These are phyloP conservation scores for Glonium stellatum DNA, from an alignment of 495 filamentous ascomycete genomes.

Conservation along the genomic window DNA sequence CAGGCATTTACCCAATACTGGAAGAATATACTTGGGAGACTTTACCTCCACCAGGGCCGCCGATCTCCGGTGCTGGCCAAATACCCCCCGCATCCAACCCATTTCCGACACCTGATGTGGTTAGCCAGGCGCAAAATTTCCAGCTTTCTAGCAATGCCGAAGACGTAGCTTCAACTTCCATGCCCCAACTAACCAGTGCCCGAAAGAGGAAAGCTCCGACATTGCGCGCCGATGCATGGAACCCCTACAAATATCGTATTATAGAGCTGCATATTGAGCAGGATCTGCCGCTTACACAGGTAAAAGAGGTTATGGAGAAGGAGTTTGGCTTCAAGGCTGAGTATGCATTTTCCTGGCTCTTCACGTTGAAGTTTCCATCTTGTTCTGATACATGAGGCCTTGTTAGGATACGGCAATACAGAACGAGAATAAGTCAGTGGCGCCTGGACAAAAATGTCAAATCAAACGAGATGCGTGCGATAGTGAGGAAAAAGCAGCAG, in stretches of 20 bases:
- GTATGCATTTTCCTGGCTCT: conserved; percentile 11
- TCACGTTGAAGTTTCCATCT: background rate
- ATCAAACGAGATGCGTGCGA: conserved; percentile 31
- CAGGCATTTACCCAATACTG: background rate
- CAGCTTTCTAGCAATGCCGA: conserved; percentile 3
- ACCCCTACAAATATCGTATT: conserved; percentile 25
- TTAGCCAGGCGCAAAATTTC: background rate
- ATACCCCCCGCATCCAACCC: background rate
- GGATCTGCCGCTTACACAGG: conserved; percentile 12
- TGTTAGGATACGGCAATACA: conserved; percentile 25
- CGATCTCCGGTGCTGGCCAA: too few species aligned
- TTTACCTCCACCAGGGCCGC: background rate
- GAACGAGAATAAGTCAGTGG: conserved; percentile 30
- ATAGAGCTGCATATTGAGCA: conserved; percentile 24
- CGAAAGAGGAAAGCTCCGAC: conserved; percentile 28
- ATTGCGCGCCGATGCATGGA: conserved; percentile 20
- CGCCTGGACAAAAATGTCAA: conserved; percentile 33
- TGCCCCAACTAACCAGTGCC: conserved; percentile 15
- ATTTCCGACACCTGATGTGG: background rate
- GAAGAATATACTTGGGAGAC: background rate
- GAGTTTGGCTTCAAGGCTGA: conserved; percentile 22
- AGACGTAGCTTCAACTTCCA: conserved; percentile 8
- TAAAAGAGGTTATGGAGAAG: conserved; percentile 18
- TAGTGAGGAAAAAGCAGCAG: conserved; percentile 28
- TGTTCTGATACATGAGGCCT: conserved; percentile 6